phyloP scores from a whole-genome alignment of 2,329 filamentous ascomycete species.

The Ophiostoma himal-ulmi region DNA sequence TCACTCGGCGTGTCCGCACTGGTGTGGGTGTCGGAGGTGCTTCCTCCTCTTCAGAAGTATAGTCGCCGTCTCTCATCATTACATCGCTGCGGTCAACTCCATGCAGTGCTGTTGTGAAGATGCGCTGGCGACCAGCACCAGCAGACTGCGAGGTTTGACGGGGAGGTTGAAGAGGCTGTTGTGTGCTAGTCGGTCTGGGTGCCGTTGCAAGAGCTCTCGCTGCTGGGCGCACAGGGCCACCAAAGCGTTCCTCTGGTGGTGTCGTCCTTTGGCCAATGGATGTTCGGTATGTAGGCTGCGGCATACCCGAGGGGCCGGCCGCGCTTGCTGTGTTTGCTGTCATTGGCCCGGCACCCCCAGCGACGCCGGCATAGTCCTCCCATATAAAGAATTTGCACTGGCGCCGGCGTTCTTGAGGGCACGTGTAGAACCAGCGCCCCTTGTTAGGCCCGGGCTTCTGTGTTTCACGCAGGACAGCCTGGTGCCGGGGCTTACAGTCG shows the following conservation, averaged over 20 bases:
- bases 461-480: conserved; percentile 35
- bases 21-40: conserved; percentile 19
- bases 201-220: background rate
- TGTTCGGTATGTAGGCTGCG: conserved; percentile 21
- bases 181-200: background rate
- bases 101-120: conserved; percentile 20
- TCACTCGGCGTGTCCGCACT: background rate
- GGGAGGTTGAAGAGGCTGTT: conserved; percentile 15
- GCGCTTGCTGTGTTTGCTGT: background rate
- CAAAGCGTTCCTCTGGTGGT: conserved; percentile 21
- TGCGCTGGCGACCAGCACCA: conserved; percentile 19
- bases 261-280: conserved; percentile 25
- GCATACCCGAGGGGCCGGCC: background rate
- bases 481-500: conserved; percentile 40
- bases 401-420: conserved; percentile 30
- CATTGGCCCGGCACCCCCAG: conserved; percentile 17
- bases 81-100: background rate
- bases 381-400: conserved; percentile 44
- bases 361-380: conserved; percentile 36
- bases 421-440: conserved; percentile 41
- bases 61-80: background rate
- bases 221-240: background rate
- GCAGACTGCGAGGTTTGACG: background rate
- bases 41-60: conserved; percentile 11
- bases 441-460: conserved; percentile 38